Percentiles rank a stretch among this genome's conserved stretches.
Conservation (phyloP, 805 yeast species). For the Candida ascalaphidarum region DNA sequence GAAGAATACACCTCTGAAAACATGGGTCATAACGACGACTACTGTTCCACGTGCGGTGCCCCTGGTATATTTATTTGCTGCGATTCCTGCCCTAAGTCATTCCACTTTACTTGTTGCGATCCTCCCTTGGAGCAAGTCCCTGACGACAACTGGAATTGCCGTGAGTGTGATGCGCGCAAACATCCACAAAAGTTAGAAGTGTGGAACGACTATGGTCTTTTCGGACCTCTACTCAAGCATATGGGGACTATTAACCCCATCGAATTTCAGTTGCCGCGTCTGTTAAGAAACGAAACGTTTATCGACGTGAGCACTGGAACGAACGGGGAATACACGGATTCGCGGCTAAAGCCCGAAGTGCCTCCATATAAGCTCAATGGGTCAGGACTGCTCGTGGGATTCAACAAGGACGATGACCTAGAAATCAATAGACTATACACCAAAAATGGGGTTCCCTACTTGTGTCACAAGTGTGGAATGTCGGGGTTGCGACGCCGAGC, state of each 20-base stretch:
- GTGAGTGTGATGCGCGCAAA: conserved; percentile 52
- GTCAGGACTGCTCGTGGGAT: conserved; percentile 26
- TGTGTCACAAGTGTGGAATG: conserved; percentile 70
- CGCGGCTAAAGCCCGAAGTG: conserved; percentile 37
- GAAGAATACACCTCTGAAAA: conserved; percentile 3
- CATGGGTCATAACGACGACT: conserved; percentile 62
- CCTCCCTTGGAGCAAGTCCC: conserved; percentile 87
- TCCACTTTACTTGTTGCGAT: conserved; percentile 84
- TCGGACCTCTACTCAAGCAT: conserved; percentile 58
- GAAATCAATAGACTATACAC: conserved; percentile 63
- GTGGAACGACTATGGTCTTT: conserved; percentile 37
- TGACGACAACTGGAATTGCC: conserved; percentile 86
- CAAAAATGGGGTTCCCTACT: conserved; percentile 55
- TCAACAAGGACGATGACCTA: conserved; percentile 37
- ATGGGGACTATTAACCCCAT: conserved; percentile 41
- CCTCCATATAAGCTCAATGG: conserved; percentile 26
- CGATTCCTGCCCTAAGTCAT: conserved; percentile 86
- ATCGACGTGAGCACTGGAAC: conserved; percentile 61
- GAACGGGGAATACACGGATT: conserved; percentile 64
- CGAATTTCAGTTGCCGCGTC: conserved; percentile 49
- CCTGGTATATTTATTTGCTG: conserved; percentile 88
- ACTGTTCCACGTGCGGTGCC: conserved; percentile 84
- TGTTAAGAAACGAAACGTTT: conserved; percentile 56
- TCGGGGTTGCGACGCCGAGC: conserved; percentile 51
- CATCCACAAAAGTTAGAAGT: conserved; percentile 11